Evolutionary conservation across 257 asterid genomes (phyloP), one percentile per base, ranked within the genome.

Genomic region (Verbena officinalis): DNA sequence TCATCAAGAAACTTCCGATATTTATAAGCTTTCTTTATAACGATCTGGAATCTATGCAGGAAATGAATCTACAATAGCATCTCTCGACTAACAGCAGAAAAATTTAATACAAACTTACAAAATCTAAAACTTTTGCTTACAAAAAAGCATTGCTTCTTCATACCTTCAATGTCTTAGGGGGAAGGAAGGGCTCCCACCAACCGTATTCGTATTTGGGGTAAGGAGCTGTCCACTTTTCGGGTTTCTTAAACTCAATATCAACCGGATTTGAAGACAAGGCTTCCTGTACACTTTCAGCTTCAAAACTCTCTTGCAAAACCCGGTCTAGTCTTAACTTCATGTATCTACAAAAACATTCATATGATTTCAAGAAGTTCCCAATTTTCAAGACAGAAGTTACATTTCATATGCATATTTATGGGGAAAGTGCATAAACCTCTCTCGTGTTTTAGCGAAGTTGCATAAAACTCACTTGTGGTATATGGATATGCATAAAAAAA

Each of bases 161-260:
- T 70, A 83, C 87, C 62, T 69, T 62, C 14, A 73, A 76, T 11
- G 89, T 52, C 22, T 55, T 72, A 4, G 83, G 70, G 57, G 78
- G 88, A 36, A 83, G 79, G 78, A 79, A 86, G 8, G 79, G 62
- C 50, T 83, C 83, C 88, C 95, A 83, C 86, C 90, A 86, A 10
- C 88, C 95, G 13, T 15, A 76, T 58, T 86, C 83, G 31, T 83
- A 86, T 76, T 83, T 86, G 1, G 90, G 80, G 68, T 83, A 86
- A 20, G 90, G 90, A 54, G 95, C 90, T 1, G 76, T 73, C 95
- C 95, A 86, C 23, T 75, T 57, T 57, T 79, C 83, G 4, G 88
- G 84, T 72, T 83, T 86, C 34, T 75, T 80, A 68, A 83, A 86
- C 78, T 81, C 76, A 9, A 86, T 56, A 52, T 55, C 67, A 9